phyloP scores from a whole-genome alignment of 768 basidiomycete genomes.

The Tephrocybe sp. region DNA sequence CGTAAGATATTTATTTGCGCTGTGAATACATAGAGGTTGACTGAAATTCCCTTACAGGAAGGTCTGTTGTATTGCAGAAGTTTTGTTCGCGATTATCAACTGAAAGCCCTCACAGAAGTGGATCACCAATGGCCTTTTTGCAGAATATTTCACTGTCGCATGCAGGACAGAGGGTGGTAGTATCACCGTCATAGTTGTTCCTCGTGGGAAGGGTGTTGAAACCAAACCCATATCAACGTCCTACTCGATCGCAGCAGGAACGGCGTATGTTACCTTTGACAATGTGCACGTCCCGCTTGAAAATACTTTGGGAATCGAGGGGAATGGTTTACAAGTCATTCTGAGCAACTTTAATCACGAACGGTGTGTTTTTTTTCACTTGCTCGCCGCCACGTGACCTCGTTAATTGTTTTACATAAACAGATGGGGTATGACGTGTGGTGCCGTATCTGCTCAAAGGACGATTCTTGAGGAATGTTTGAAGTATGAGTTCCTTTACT shows the following conservation, averaged over 20 bases:
- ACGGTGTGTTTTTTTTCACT: constrained; percentile 61
- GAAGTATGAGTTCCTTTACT: constrained; percentile 43
- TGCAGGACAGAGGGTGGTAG: constrained; percentile 52
- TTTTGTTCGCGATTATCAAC: not conserved
- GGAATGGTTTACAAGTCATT: constrained; percentile 42
- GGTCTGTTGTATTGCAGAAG: not conserved
- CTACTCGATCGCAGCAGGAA: constrained; percentile 59
- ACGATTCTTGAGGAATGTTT: constrained; percentile 76
- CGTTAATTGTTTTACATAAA: no score
- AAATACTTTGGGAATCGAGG: constrained; percentile 65
- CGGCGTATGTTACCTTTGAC: constrained; percentile 56
- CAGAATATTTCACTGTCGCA: constrained; percentile 68
- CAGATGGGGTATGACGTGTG: constrained; percentile 17
- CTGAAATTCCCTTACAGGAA: not conserved
- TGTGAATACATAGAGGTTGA: not conserved
- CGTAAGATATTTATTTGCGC: constrained; percentile 41
- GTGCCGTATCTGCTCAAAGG: constrained; percentile 40
- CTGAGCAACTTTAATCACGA: constrained; percentile 89
- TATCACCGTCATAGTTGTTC: constrained; percentile 25
- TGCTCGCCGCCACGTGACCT: no score
- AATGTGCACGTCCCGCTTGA: constrained; percentile 66
- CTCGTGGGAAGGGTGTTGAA: constrained; percentile 56
- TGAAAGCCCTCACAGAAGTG: constrained; percentile 47
- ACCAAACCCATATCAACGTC: constrained; percentile 62
- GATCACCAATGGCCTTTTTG: constrained; percentile 77